Percentiles rank a stretch among this genome's conserved stretches.
phyloP scores from a whole-genome alignment of 345 rosid species.

The Eutrema yunnanense region DNA sequence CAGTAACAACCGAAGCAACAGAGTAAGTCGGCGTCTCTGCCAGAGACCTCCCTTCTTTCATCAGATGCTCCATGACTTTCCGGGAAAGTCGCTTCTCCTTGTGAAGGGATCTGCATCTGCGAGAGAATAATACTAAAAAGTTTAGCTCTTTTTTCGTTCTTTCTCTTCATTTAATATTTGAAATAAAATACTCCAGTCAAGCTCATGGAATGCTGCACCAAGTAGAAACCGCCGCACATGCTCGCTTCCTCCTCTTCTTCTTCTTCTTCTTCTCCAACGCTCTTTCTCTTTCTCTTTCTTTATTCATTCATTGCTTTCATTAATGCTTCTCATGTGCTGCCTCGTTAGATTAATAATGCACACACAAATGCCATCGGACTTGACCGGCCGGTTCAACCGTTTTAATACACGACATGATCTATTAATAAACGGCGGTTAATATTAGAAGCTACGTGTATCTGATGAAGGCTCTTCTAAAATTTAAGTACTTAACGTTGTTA shows the following conservation, averaged over 20 bases:
- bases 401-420: background rate
- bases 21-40: conserved; percentile 92
- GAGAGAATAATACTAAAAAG: background rate
- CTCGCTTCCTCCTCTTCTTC: conserved; percentile 25
- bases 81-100: background rate
- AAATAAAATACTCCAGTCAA: conserved; percentile 1
- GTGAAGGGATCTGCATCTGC: conserved; percentile 31
- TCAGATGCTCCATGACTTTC: conserved; percentile 26
- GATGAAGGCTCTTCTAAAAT: background rate
- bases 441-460: background rate
- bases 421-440: background rate
- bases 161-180: background rate
- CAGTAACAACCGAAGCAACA: conserved; percentile 81
- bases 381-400: conserved; percentile 3
- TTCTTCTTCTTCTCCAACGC: conserved; percentile 28
- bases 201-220: conserved; percentile 30
- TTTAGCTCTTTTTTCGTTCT: background rate
- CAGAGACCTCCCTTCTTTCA: conserved; percentile 62
- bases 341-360: conserved; percentile 1
- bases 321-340: conserved; percentile 29
- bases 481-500: too few relatives aligned
- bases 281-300: conserved; percentile 11
- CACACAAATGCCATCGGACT: background rate
- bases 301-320: conserved; percentile 9
- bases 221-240: conserved; percentile 31